A percentile compares a stretch with the other conserved stretches of the same genome.
Conservation (phyloP, 805 yeast species). For the Ogataea angusta region DNA sequence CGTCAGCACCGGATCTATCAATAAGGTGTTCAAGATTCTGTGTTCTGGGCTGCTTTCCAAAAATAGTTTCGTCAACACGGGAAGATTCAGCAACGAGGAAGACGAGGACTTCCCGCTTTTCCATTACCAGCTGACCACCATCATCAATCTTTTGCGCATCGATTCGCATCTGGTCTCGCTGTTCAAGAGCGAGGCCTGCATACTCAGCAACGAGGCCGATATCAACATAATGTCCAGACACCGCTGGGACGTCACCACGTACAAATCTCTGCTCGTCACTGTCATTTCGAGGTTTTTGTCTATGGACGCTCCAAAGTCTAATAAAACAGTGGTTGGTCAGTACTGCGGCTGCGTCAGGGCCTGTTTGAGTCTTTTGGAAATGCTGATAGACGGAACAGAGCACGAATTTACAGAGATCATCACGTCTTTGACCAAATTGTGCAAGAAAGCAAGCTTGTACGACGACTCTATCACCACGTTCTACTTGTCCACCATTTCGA, state of each 20-base stretch:
- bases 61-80: slow-evolving; percentile 27
- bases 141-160: slow-evolving; percentile 50
- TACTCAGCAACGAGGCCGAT: slow-evolving; percentile 44
- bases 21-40: slow-evolving; percentile 57
- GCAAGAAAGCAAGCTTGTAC: slow-evolving; percentile 10
- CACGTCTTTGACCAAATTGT: slow-evolving; percentile 13
- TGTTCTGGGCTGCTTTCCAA: slow-evolving; percentile 51
- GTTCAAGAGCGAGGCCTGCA: slow-evolving; percentile 57
- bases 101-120: slow-evolving; percentile 63
- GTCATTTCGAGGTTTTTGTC: slow-evolving; percentile 46
- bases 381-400: slow-evolving; percentile 58
- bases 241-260: slow-evolving; percentile 55
- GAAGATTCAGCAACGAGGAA: slow-evolving; percentile 25
- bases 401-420: slow-evolving; percentile 40
- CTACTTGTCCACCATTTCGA: slow-evolving; percentile 23
- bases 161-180: slow-evolving; percentile 43
- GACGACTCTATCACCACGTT: slow-evolving; percentile 18
- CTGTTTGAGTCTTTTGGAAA: slow-evolving; percentile 42
- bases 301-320: slow-evolving; percentile 20
- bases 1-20: slow-evolving; percentile 51
- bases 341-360: slow-evolving; percentile 38
- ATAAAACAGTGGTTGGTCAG: slow-evolving; percentile 23
- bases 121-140: slow-evolving; percentile 54
- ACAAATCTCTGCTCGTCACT: slow-evolving; percentile 51
- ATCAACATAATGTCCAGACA: slow-evolving; percentile 40